Evolutionary conservation across 495 filamentous ascomycete species (phyloP).

Genomic region (Entonaema liquescens): DNA sequence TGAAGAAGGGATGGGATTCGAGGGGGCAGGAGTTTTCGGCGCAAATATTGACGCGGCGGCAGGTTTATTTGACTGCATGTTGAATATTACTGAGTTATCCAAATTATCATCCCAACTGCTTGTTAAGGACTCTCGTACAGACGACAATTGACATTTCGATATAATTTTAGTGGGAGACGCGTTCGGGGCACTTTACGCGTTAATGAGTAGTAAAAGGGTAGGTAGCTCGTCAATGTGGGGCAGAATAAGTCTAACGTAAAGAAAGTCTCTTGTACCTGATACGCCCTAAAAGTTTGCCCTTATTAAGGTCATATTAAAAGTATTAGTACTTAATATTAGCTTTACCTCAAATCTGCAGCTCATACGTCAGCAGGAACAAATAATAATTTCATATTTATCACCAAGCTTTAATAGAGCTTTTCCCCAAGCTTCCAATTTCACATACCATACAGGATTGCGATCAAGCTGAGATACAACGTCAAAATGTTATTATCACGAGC

Average conservation of each 20-base stretch:
- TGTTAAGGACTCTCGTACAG: background rate
- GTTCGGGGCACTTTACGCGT: conserved; percentile 42
- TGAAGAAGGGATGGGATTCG: conserved; percentile 79
- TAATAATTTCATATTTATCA: background rate
- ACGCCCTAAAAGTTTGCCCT: background rate
- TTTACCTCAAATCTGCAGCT: background rate
- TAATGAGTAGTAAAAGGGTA: conserved; percentile 28
- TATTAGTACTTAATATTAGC: background rate
- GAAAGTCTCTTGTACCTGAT: background rate
- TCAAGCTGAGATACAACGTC: background rate
- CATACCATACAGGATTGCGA: background rate
- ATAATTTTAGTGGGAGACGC: conserved; percentile 23
- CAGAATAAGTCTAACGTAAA: background rate
- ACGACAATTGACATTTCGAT: conserved; percentile 22
- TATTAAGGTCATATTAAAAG: background rate
- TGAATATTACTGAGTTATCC: conserved; percentile 3
- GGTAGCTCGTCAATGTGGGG: conserved; percentile 17
- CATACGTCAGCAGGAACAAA: conserved; percentile 3
- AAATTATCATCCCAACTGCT: background rate
- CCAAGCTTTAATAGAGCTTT: background rate
- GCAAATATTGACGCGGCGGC: conserved; percentile 51
- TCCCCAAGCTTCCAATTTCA: background rate
- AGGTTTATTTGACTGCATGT: conserved; percentile 47
- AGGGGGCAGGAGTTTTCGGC: conserved; percentile 46
- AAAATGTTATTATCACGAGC: conserved; percentile 41